phyloP scores from a whole-genome alignment of 2,329 filamentous ascomycete species.

The Fusarium caatingaense region DNA sequence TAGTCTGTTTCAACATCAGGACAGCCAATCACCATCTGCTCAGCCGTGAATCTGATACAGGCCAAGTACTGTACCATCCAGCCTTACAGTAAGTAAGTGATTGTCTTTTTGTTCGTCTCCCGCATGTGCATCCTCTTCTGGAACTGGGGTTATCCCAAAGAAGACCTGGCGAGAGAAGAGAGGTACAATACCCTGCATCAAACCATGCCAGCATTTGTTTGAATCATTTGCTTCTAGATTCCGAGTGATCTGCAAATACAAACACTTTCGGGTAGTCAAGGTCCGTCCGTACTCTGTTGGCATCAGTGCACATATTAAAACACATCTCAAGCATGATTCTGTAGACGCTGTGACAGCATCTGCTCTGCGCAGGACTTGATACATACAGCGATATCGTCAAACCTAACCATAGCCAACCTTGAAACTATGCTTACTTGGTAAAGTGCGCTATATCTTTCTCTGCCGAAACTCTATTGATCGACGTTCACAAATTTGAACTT shows the following conservation, averaged over 20 bases:
- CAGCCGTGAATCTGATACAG: conserved; percentile 35
- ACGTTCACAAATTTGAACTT: background rate
- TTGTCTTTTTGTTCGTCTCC: background rate
- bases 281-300: background rate
- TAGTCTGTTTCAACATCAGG: conserved; percentile 47
- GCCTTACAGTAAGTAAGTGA: conserved; percentile 14
- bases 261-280: conserved; percentile 30
- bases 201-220: background rate
- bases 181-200: background rate
- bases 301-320: background rate
- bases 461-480: background rate
- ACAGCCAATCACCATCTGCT: conserved; percentile 33
- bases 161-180: background rate
- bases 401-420: conserved; percentile 15
- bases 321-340: background rate
- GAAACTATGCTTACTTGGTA: conserved; percentile 30
- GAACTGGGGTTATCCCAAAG: conserved; percentile 6
- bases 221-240: background rate
- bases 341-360: background rate
- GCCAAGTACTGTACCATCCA: conserved; percentile 13
- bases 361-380: background rate
- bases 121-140: conserved; percentile 1
- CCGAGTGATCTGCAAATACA: background rate
- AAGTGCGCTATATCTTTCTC: background rate
- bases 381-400: background rate